Base-by-base conservation (phyloP, 108 stramenopile genomes). In the Cyclostephanos tholiformis region DNA sequence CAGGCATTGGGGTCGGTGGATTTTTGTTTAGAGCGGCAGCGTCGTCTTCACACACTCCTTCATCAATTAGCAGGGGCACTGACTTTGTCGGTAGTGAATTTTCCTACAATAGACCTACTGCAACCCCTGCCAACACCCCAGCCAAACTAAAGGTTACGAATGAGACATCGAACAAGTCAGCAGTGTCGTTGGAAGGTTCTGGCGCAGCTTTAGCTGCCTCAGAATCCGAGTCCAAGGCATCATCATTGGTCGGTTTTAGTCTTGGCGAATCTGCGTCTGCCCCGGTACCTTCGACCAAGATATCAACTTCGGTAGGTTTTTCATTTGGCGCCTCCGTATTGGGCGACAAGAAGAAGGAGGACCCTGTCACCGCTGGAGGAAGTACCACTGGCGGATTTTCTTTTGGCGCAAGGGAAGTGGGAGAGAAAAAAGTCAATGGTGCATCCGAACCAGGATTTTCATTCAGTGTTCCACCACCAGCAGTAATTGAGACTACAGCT, bases 1-100 rank as follows among this genome's bases (percentile, higher is more conserved):
- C 67, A 38, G 63, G 39, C 44, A 70, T 70, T 46, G 69, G 76
- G 20, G 59, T 69, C 2, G 63, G 76, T 29, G 69, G 69, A 17
- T 77, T 77, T 25, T 48, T 35, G 29, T 77, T 77, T 57, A 56
- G 52, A 14, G 48, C 55, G 19, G 38, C 76, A 30, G 20, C 59
- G 7, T 20, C 58, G 2, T 41, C 75, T 1, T 29, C 39, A 16
- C 38, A 59, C 13, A 17, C 61, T 50, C 49, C 65, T 11, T 27
- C 74, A 32, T 49, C 69, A 39, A 22, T 50, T 1, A 58, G 39
- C 12, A 44, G 39, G 8, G 51, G 50, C 26, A 69, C 63, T 16
- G 41, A 14, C 38, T 50, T 65, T 58, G 55, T 52, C 30, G 17
- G 32, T 30, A 50, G 60, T 36, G 67, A 61, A 62, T 69, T 76